phyloP scores from a whole-genome alignment of 352 stramenopile species.

The Phytophthora boehmeriae region DNA sequence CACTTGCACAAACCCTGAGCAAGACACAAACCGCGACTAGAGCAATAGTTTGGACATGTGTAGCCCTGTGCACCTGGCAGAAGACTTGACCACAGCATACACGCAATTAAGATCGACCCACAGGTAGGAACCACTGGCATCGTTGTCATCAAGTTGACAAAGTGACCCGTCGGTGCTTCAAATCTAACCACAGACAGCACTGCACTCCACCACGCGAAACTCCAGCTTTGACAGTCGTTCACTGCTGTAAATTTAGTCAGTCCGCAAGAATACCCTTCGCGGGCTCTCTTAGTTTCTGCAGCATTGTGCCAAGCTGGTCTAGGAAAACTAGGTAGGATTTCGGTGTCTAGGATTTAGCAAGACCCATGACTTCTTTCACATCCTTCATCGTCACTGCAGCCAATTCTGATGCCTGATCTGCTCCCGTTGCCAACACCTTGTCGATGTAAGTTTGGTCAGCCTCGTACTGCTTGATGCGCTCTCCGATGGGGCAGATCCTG shows the following conservation, averaged over 20 bases:
- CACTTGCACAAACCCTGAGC: slow-evolving; percentile 63
- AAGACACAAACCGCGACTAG: slow-evolving; percentile 64
- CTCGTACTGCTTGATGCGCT: slow-evolving; percentile 92
- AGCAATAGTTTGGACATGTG: slow-evolving; percentile 78
- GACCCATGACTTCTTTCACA: slow-evolving; percentile 76
- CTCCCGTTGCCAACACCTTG: slow-evolving; percentile 88
- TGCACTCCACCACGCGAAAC: slow-evolving; percentile 17
- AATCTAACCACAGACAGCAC: slow-evolving; percentile 13
- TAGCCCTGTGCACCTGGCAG: slow-evolving; percentile 27
- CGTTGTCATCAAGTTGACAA: slow-evolving; percentile 5
- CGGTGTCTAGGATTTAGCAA: slow-evolving; percentile 31
- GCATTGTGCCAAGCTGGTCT: neutral
- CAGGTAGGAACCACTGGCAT: neutral
- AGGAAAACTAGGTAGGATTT: neutral
- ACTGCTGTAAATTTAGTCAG: slow-evolving; percentile 32
- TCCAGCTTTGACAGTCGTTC: slow-evolving; percentile 11
- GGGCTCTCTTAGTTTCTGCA: neutral
- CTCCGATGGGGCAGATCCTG: slow-evolving; percentile 94
- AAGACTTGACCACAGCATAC: slow-evolving; percentile 17
- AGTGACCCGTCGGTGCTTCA: slow-evolving; percentile 12
- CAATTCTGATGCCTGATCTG: slow-evolving; percentile 61
- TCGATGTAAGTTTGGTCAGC: slow-evolving; percentile 92
- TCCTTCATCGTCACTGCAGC: slow-evolving; percentile 76
- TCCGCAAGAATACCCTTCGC: neutral
- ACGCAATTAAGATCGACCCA: slow-evolving; percentile 3